Evolutionary conservation across 1,139 yeast species (phyloP), one percentile per base, ranked within the genome.

Genomic region (Blastobotrys elegans): DNA sequence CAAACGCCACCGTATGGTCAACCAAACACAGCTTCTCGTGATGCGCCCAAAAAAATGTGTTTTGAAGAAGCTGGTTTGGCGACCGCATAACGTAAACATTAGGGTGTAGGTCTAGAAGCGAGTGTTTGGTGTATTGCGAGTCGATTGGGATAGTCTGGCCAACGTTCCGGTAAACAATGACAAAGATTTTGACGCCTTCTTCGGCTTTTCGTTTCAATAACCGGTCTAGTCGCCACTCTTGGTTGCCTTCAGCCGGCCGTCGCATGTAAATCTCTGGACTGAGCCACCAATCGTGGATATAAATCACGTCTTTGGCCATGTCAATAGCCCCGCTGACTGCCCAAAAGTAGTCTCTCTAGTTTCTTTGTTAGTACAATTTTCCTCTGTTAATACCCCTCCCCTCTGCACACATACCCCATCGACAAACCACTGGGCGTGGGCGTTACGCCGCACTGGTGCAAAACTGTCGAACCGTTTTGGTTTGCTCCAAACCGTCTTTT

Each of bases 231-330:
- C 99, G 77, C 83, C 90, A 92, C 56, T 87, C 86, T 64, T 94
- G 97, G 59, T 92, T 90, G 13, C 96, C 96, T 64, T 87, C 84
- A 0, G 96, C 92, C 0, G 98, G 98, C 46, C 99, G 74, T 54
- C 98, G 77, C 68, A 94, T 71, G 59, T 94, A 92, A 10, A 92
- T 65, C 64, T 94, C 98, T 0, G 99, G 99, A 10, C 94, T 79
- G 29, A 94, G 71, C 98, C 98, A 94, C 99, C 99, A 94, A 63
- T 92, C 99, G 63, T 92, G 97, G 47, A 94, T 88, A 63, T 83
- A 94, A 38, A 94, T 84, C 1, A 86, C 94, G 69, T 92, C 98
- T 58, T 82, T 82, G 1, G 99, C 98, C 87, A 87, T 82, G 57
- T 84, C 90, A 51, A 92, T 72, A 0, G 97, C 98, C 5, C 89